Base-by-base conservation (phyloP, 768 basidiomycete genomes). In the Paxillus ammoniavirescens region DNA sequence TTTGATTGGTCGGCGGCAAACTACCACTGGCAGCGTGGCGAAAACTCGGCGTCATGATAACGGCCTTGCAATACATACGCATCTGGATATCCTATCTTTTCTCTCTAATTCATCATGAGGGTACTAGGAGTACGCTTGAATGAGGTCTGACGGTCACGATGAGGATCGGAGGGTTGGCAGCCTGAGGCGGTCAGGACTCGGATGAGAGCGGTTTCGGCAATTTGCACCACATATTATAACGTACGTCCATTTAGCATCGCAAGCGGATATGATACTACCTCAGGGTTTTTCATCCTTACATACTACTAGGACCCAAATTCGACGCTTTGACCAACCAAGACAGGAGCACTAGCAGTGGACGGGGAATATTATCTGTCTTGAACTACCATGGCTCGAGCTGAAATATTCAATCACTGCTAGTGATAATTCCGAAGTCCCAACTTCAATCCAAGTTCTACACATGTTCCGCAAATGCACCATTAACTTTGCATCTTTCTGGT, bases 141-240 rank as follows among this genome's bases (percentile, higher is more conserved):
- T 38, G 42, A 37, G 42, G 53, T 63, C 52, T 46, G 54, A 52
- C 56, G 55, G 42, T 46, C 59, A 35, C 50, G 35, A 53, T 31
- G 44, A 28, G 28, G 8, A 21, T 14, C 54, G 56, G 45, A 61
- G 23, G 23, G n/a, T 55, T 53, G 55, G 31, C 31, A 33, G n/a
- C n/a, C n/a, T n/a, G n/a, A 21, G 26, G 26, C 26, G 26, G 26
- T 26, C 26, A 26, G 2, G 26, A 26, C 26, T 26, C 26, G 26
- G 26, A 26, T 26, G 26, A 4, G 26, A 26, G 31, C 10, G 31
- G 31, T 31, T 31, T 31, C 31, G 31, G 31, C 7, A 31, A 31
- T 31, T 10, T 31, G 31, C 31, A 31, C 43, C 47, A 35, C 18
- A 13, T 18, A 14, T 42, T 5, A 4, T 26, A 26, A 26, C 26